Base-by-base conservation (phyloP, 352 stramenopile genomes). In the Phytophthora megakarya region DNA sequence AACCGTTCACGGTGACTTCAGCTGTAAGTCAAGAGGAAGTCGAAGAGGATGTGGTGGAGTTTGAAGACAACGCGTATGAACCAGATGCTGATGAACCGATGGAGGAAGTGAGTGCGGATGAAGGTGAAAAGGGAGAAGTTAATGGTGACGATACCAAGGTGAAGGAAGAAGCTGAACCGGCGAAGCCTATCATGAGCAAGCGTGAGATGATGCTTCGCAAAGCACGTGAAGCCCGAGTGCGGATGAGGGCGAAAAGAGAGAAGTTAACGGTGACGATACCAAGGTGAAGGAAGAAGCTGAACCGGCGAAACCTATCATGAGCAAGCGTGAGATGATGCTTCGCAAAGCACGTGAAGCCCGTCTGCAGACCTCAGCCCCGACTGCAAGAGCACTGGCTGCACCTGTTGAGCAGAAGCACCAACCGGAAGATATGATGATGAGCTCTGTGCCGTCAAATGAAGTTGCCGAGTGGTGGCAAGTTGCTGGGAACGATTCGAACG, bases 391-490 rank as follows among this genome's bases (percentile, higher is more conserved):
- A 0, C 63, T 91, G 23, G 76, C 85, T 32, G 73, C 67, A 19
- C 65, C 71, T 6, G 43, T 86, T 1, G 68, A 81, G 16, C 54
- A 65, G 44, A 63, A 63, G 10, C 43, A 67, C 2, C 56, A 60
- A n/a, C 30, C 45, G 22, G 52, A 74, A 13, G 44, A 73, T 21
- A 49, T 65, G 3, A 26, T 48, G 1, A 52, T 83, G 44, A 67
- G 56, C 3, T 72, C 88, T 11, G 85, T 95, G 25, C 86, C 86
- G 4, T 95, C 86, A 23, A 95, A 95, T 65, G 83, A 95, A 84
- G 86, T 95, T 1, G 75, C 79, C 5, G 86, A 95, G 59, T 95
- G 86, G 86, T 95, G 86, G 86, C 59, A 89, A 22, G 79, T 81
- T 25, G 75, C 73, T n/a, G 69, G 65, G 10, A 44, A 55, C 16